phyloP scores from a whole-genome alignment of 805 yeast species.

The Yamadazyma olivae region DNA sequence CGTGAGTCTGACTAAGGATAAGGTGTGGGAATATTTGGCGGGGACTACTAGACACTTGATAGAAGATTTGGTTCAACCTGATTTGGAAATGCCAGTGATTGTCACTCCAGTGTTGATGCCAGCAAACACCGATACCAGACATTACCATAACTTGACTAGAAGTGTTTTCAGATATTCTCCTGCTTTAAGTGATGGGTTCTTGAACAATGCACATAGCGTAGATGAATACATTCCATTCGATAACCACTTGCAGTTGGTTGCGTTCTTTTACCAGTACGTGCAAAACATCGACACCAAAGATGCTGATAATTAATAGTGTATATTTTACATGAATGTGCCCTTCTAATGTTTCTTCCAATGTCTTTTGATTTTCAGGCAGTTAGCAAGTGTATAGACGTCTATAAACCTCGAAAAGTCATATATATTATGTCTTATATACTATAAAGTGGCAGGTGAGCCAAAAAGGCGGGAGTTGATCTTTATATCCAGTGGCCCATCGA shows the following conservation, averaged over 20 bases:
- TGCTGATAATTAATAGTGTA: conserved; percentile 7
- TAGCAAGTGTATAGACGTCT: neutral
- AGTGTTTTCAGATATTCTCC: conserved; percentile 52
- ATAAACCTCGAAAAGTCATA: neutral
- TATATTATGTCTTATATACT: neutral
- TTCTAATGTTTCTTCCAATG: too few relatives aligned
- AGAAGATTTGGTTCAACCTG: conserved; percentile 49
- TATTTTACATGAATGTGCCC: too few relatives aligned
- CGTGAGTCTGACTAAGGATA: conserved; percentile 38
- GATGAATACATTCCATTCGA: conserved; percentile 30
- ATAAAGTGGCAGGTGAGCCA: conserved; percentile 2
- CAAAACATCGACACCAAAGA: conserved; percentile 32
- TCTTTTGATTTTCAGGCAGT: too few relatives aligned
- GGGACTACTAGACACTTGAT: conserved; percentile 63
- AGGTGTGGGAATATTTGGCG: conserved; percentile 53
- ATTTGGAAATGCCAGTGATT: conserved; percentile 27
- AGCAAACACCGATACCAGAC: conserved; percentile 62
- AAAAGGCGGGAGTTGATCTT: conserved; percentile 1
- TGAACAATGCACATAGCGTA: conserved; percentile 30
- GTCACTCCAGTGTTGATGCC: conserved; percentile 50
- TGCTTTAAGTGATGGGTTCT: conserved; percentile 5
- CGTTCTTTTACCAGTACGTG: conserved; percentile 44
- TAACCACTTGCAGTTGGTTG: conserved; percentile 31
- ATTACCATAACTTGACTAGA: conserved; percentile 54
- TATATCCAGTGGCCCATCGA: conserved; percentile 11